Evolutionary conservation across 495 filamentous ascomycete species (phyloP), one percentile per base, ranked within the genome.

Genomic region (Penicillium chermesinum): DNA sequence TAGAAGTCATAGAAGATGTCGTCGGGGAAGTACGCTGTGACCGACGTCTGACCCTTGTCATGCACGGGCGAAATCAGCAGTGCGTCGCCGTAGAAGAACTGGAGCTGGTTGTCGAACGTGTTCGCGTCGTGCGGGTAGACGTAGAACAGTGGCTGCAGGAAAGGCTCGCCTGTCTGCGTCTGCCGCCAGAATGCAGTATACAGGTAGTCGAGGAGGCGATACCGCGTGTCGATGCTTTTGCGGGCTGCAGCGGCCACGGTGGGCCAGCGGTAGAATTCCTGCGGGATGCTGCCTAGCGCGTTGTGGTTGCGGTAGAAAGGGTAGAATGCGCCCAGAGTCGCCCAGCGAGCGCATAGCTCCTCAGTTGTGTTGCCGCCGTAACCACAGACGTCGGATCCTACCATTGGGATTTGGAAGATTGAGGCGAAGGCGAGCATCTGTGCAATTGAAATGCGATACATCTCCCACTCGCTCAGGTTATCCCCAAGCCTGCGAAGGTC

Each of bases 251-350:
- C 70, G 5, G 84, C 70, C 2, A 89, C 87, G 2, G 59, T 63
- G 1, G 73, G 58, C 82, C 84, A 93, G 38, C 73, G 78, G 68
- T 94, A 95, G 58, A 88, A 87, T 56, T 95, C 89, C 64, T 94
- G 89, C 0, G 77, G 46, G 21, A 74, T 71, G 15, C 54, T 63
- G 41, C 60, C 67, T 22, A 68, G 46, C 12, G 66, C 67, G 49
- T 85, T 82, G 68, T 95, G 89, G 64, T 91, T 85, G 21, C 89
- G 83, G 72, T 83, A 94, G 74, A 95, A 95, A 1, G 88, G 82
- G 27, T 74, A 74, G 73, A 91, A 91, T 7, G 86, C 88, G 9
- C 86, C 87, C 0, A 91, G 76, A n/a, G 74, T 82, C 1, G 87
- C 81, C 89, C 89, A 95, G 14, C 88, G 84, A 3, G 88, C 80